Conservation (phyloP, 208 protist genomes). For the Porcisia deanei region DNA sequence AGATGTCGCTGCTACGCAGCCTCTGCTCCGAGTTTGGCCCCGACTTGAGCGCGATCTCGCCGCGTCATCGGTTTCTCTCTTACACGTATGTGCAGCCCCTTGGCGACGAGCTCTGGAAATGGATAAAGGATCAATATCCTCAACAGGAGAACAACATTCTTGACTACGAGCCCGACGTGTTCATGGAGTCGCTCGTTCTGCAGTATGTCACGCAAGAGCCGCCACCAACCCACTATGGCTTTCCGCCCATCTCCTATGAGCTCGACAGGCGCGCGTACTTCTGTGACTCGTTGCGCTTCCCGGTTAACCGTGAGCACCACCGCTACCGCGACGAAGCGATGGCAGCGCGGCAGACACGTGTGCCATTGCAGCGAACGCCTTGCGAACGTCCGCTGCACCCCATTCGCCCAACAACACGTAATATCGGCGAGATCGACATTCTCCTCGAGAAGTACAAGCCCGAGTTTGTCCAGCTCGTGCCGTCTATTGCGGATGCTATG, state of each 20-base stretch:
- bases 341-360: conserved; percentile 35
- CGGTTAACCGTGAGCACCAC: conserved; percentile 28
- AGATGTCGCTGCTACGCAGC: conserved; percentile 64
- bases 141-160: conserved; percentile 47
- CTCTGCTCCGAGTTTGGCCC: conserved; percentile 62
- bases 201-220: conserved; percentile 46
- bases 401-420: conserved; percentile 9
- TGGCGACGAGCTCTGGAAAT: conserved; percentile 40
- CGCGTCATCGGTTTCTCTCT: conserved; percentile 51
- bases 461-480: conserved; percentile 82
- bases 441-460: conserved; percentile 80
- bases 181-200: conserved; percentile 47
- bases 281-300: conserved; percentile 43
- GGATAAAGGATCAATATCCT: conserved; percentile 24
- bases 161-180: conserved; percentile 60
- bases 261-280: conserved; percentile 48
- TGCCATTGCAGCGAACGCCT: conserved; percentile 62
- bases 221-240: conserved; percentile 39
- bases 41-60: conserved; percentile 49
- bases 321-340: conserved; percentile 38
- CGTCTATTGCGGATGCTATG: conserved; percentile 68
- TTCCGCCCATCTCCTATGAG: conserved; percentile 32
- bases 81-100: conserved; percentile 45
- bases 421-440: conserved; percentile 72
- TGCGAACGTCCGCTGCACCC: conserved; percentile 62